Conservation (phyloP, 2,329 filamentous ascomycete genomes). For the Pestalotiopsis sp. region DNA sequence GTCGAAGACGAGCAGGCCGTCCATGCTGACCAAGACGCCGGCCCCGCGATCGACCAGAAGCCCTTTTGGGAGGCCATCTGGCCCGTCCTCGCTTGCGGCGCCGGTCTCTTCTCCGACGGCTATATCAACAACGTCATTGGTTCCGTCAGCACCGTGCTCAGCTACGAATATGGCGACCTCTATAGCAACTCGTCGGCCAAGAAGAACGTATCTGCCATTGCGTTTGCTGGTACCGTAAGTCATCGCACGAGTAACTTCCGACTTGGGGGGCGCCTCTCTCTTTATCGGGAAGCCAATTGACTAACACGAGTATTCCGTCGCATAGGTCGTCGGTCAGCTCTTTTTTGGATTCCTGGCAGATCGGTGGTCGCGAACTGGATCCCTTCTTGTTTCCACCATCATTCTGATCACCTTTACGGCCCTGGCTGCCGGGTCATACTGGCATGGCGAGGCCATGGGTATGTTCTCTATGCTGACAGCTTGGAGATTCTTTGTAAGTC, state of each 20-base stretch:
- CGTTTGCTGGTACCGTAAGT: slow-evolving; percentile 73
- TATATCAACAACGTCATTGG: slow-evolving; percentile 94
- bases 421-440: slow-evolving; percentile 76
- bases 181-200: slow-evolving; percentile 71
- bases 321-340: slow-evolving; percentile 72
- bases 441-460: slow-evolving; percentile 65
- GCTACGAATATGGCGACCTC: slow-evolving; percentile 65
- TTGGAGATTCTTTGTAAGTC: slow-evolving; percentile 79
- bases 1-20: slow-evolving; percentile 17
- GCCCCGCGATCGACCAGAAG: slow-evolving; percentile 26
- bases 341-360: slow-evolving; percentile 81
- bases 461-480: slow-evolving; percentile 79
- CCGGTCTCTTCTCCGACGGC: slow-evolving; percentile 87
- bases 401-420: slow-evolving; percentile 86
- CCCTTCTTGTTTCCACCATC: slow-evolving; percentile 77
- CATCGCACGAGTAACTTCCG: neutral
- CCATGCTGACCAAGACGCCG: slow-evolving; percentile 15
- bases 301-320: slow-evolving; percentile 6
- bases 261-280: neutral
- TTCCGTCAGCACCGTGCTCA: slow-evolving; percentile 78
- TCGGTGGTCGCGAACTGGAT: slow-evolving; percentile 82
- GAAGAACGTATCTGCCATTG: slow-evolving; percentile 77
- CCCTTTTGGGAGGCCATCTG: slow-evolving; percentile 37
- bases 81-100: slow-evolving; percentile 85
- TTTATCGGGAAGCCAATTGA: neutral